These are phyloP conservation scores for Echria macrotheca DNA, from an alignment of 495 filamentous ascomycete genomes.

Conservation along the genomic window DNA sequence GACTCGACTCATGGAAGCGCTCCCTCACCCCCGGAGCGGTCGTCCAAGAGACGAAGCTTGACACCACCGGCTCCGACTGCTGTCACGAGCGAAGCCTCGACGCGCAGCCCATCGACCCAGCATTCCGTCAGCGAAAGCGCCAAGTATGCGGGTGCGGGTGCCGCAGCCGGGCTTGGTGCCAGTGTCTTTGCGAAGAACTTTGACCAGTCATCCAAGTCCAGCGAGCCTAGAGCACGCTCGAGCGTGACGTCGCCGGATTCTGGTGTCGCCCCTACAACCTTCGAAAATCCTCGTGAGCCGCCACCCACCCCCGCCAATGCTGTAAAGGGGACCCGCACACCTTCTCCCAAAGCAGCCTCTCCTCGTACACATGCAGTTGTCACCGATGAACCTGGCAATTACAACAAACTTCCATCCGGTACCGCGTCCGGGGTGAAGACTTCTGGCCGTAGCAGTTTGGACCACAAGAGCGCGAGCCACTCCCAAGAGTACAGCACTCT, in stretches of 20 bases:
- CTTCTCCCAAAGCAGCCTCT: neutral
- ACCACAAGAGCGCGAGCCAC: neutral
- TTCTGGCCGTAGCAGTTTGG: neutral
- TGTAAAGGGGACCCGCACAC: neutral
- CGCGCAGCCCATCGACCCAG: neutral
- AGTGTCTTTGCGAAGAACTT: conserved; percentile 6
- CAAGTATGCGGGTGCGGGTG: conserved; percentile 4
- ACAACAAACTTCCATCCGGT: conserved; percentile 14
- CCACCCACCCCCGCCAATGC: conserved; percentile 8
- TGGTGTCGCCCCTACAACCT: conserved; percentile 3
- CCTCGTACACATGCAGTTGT: neutral
- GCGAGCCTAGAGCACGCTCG: too few relatives aligned
- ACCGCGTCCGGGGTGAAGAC: conserved; percentile 21
- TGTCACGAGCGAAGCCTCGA: neutral
- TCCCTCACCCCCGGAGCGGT: neutral
- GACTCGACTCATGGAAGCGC: neutral
- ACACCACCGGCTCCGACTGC: neutral
- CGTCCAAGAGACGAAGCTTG: conserved; percentile 1
- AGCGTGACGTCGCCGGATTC: neutral
- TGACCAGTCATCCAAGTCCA: neutral
- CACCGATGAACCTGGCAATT: conserved; percentile 13
- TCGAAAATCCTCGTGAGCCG: conserved; percentile 21
- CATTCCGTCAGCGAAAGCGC: neutral
- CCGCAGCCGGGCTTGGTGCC: conserved; percentile 13
- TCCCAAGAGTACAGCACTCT: neutral